Conservation (phyloP, 2,329 filamentous ascomycete species). For the Karstenula rhodostoma region DNA sequence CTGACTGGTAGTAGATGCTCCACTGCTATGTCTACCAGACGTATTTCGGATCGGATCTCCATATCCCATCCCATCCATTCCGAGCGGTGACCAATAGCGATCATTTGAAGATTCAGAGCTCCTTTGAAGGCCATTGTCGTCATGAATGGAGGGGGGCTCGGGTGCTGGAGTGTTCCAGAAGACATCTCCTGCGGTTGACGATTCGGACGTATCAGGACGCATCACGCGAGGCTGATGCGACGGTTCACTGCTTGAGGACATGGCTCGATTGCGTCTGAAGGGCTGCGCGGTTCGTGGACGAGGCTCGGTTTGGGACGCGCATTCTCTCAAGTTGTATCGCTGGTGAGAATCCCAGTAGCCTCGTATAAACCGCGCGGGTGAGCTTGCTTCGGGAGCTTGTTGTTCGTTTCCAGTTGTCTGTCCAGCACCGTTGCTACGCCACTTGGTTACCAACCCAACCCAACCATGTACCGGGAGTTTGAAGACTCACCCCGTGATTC, state of each 20-base stretch:
- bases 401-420: conserved; percentile 20
- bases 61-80: conserved; percentile 4
- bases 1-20: conserved; percentile 36
- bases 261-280: conserved; percentile 25
- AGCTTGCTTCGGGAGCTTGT: not conserved
- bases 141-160: conserved; percentile 5
- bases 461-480: not conserved
- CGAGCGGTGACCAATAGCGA: conserved; percentile 16
- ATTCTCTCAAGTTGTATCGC: conserved; percentile 21
- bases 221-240: conserved; percentile 16
- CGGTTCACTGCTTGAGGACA: conserved; percentile 34
- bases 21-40: conserved; percentile 28
- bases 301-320: conserved; percentile 14
- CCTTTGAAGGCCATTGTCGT: not conserved
- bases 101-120: conserved; percentile 12
- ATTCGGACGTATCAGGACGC: conserved; percentile 5
- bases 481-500: conserved; percentile 4
- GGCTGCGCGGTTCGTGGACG: conserved; percentile 17
- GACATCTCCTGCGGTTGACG: conserved; percentile 22
- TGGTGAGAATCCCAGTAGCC: conserved; percentile 22
- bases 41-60: not conserved
- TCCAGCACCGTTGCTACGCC: not conserved
- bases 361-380: conserved; percentile 18
- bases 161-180: conserved; percentile 21
- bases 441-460: not conserved